Base-by-base conservation (phyloP, 2,329 filamentous ascomycete species). In the Hypoxylon sp. region DNA sequence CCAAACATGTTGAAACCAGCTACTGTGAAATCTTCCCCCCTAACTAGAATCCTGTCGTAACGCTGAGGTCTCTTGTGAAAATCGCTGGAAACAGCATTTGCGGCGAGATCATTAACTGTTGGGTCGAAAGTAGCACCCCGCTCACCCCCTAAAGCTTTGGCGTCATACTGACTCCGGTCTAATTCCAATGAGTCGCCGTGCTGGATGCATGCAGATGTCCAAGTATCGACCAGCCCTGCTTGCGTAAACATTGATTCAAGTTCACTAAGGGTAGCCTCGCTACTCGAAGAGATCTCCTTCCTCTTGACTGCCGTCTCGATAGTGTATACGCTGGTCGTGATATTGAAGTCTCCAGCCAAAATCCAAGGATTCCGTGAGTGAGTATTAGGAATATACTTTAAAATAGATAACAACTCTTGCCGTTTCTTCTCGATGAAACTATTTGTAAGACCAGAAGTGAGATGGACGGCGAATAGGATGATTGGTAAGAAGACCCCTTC, bases 51-150 rank as follows among this genome's bases (percentile, higher is more conserved):
- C 35, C 89, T 83, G 72, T 92, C 89, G 67, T 91, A 92, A 52
- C 90, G 80, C 73, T 92, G 89, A 1, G 90, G 89, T 19, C 88
- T 82, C 70, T 84, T 84, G 52, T 87, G 83, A 51, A 81, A 77
- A 1, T 83, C 82, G 50, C 75, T 80, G 2, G 81, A 81, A 1
- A 85, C 83, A 2, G 84, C 83, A 10, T 82, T 79, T 1, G 84
- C 82, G 2, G 89, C 89, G 11, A 90, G 80, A 0, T 77, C 75
- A 71, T 92, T 92, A 5, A 78, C 78, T 1, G 78, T 78, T 0
- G 89, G 89, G 72, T 92, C 85, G 74, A 90, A 92, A 0, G 90
- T 92, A 2, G 88, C 87, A 1, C 89, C 89, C 67, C 88, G 83
- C 74, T 91, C 89, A 1, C 89, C 90, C 57, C 88, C 84, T 31